Base-by-base conservation (phyloP, 148 eudicot genomes). In the Amaranthus palmeri region DNA sequence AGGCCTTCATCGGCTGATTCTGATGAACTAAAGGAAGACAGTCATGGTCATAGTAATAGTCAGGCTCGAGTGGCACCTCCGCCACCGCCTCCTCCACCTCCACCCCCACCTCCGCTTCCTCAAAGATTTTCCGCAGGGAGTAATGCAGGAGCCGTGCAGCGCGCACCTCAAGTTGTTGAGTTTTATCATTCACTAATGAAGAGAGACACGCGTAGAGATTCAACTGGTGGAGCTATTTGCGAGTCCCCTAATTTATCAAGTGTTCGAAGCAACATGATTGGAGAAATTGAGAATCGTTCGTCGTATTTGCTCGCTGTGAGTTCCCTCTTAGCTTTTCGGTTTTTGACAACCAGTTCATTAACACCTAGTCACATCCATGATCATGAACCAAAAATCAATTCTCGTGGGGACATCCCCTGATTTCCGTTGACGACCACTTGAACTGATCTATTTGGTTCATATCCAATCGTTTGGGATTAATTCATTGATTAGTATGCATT, bases 121-220 rank as follows among this genome's bases (percentile, higher is more conserved):
- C 88, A 82, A n/a, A 86, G 82, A 60, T 73, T 80, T 53, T 56
- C 71, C 46, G 74, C 66, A 13, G 82, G 80, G 57, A 74, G 75
- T 46, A 55, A 53, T 8, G n/a, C 85, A 0, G 88, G 87, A 62
- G 76, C 69, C 45, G 97, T 91, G 58, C 86, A 86, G 62, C 86
- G 92, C 44, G 95, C 88, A 55, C 97, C 97, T 45, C 86, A 91
- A 79, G 97, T 91, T 7, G 95, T 91, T n/a, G 95, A 89, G 77
- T 85, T 91, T 54, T 91, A 91, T 79, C 97, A 91, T 80, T 88
- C 97, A 41, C 82, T 91, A 57, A 89, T 91, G 95, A 91, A 83
- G 81, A 86, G 97, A 81, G 97, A 91, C 71, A 81, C 89, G 3
- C 81, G 88, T 75, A 89, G 84, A 69, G 92, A 89, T 62, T 84